Evolutionary conservation across 1,284 basidiomycete species (phyloP).

Genomic region (Papiliotrema flavescens): DNA sequence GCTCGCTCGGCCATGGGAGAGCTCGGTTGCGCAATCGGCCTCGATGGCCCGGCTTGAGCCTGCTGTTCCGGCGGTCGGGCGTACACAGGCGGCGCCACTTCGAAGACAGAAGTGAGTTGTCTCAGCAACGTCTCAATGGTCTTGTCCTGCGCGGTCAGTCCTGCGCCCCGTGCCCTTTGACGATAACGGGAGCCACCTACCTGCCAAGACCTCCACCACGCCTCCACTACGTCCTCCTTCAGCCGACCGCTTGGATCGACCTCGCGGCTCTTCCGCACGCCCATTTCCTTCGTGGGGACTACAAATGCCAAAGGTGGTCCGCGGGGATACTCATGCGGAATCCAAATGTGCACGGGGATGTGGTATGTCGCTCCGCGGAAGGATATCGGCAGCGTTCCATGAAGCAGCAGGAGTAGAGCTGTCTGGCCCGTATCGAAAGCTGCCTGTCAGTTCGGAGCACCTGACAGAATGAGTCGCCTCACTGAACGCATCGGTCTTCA

Average conservation of each 20-base stretch:
- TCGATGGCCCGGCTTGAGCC: background rate
- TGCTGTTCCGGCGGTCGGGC: constrained; percentile 61
- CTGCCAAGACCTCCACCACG: constrained; percentile 82
- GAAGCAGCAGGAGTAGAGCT: constrained; percentile 80
- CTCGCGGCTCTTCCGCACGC: constrained; percentile 69
- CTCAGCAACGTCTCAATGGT: constrained; percentile 30
- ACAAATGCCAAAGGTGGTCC: constrained; percentile 87
- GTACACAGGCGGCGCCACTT: constrained; percentile 81
- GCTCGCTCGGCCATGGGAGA: background rate
- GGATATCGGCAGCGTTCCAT: constrained; percentile 84
- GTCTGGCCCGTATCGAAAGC: constrained; percentile 92
- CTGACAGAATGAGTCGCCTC: constrained; percentile 43
- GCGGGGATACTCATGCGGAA: constrained; percentile 74
- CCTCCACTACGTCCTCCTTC: constrained; percentile 50
- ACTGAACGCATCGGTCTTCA: constrained; percentile 94
- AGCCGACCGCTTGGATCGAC: constrained; percentile 77
- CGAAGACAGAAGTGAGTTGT: constrained; percentile 62
- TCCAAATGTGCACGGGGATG: constrained; percentile 88
- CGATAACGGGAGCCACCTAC: constrained; percentile 62
- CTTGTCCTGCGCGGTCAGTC: constrained; percentile 3
- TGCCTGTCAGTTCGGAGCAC: constrained; percentile 46
- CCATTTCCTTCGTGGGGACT: constrained; percentile 88
- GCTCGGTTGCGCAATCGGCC: background rate
- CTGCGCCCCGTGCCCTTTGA: background rate
- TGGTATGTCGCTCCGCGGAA: constrained; percentile 80